A percentile compares a stretch with the other conserved stretches of the same genome.
phyloP scores from a whole-genome alignment of 2,329 filamentous ascomycete genomes.

The Claviceps maximensis region DNA sequence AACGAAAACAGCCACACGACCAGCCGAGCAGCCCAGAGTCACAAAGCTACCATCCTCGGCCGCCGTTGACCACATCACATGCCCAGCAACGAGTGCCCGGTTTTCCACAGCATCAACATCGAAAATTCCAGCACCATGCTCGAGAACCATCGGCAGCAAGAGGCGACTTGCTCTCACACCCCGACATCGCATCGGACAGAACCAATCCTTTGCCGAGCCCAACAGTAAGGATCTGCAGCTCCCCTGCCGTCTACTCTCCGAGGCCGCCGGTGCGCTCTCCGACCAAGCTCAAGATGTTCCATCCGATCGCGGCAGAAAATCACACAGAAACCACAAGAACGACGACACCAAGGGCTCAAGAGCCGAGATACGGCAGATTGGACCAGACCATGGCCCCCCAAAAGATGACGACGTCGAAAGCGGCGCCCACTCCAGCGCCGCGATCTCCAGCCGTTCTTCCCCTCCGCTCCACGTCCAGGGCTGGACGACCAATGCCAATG shows the following conservation, averaged over 20 bases:
- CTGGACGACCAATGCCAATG: not conserved
- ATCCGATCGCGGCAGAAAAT: not conserved
- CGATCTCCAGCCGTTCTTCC: not conserved
- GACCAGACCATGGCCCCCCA: not conserved
- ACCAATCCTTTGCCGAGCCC: not conserved
- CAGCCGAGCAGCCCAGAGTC: slow-evolving; percentile 13
- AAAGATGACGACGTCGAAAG: slow-evolving; percentile 28
- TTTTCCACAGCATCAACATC: not conserved
- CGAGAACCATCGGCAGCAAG: not conserved
- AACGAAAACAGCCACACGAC: slow-evolving; percentile 34
- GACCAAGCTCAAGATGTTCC: not conserved
- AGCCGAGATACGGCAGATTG: slow-evolving; percentile 6
- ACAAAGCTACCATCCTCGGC: not conserved
- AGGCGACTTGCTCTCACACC: not conserved
- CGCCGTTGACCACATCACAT: slow-evolving; percentile 1
- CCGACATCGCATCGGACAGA: not conserved
- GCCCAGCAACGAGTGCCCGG: slow-evolving; percentile 9
- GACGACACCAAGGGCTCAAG: slow-evolving; percentile 2
- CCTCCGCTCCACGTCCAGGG: not conserved
- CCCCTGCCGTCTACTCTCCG: not conserved
- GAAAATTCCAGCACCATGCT: not conserved
- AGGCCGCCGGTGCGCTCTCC: not conserved
- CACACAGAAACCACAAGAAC: not conserved
- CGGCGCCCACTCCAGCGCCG: slow-evolving; percentile 12
- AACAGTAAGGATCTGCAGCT: not conserved